Evolutionary conservation across 1,284 basidiomycete genomes (phyloP), one percentile per base, ranked within the genome.

Genomic region (Cryptococcus floricola): DNA sequence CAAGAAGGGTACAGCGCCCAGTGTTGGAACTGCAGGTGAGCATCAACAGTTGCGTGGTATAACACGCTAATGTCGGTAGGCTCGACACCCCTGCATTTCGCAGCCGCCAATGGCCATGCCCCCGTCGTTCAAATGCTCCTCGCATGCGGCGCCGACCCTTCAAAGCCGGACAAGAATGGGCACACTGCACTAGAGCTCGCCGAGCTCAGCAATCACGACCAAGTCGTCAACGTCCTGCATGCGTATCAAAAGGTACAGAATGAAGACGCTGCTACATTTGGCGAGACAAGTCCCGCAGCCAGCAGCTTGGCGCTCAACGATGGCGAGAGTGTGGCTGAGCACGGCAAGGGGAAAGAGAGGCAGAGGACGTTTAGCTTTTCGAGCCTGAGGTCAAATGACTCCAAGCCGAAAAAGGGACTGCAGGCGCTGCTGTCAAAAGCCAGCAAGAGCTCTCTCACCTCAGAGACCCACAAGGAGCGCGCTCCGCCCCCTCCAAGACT

Each of bases 81-180:
- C 18, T 90, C 90, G 1, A 94, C 91, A 0, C 89, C 92, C 0
- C 83, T 96, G n/a, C 92, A 96, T 70, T 96, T 95, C 72, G 92
- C 92, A 6, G 87, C 91, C 28, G 91, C 92, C 23, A 92, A 94
- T 63, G 91, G 91, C 4, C 89, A 96, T 75, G 83, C 83, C 34
- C 75, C 81, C 18, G 84, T 91, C 63, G 83, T 91, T 43, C 82
- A 81, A 58, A 84, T 87, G 31, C 84, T 96, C 43, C 84, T 96
- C 31, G 82, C 85, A 10, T 85, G 85, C 62, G 91, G 91, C 39
- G 92, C 92, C 5, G 81, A 84, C 56, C 84, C 89, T 23, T 81
- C 86, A 70, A 84, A 85, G 54, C 74, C 85, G 18, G 92, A 96
- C 78, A 95, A 95, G 75, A 86, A 91, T 74, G 90, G 89, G 7